Percentiles rank a stretch among this genome's conserved stretches.
Evolutionary conservation across 2,329 filamentous ascomycete genomes (phyloP).

Genomic region (Paraphaeosphaeria sporulosa): DNA sequence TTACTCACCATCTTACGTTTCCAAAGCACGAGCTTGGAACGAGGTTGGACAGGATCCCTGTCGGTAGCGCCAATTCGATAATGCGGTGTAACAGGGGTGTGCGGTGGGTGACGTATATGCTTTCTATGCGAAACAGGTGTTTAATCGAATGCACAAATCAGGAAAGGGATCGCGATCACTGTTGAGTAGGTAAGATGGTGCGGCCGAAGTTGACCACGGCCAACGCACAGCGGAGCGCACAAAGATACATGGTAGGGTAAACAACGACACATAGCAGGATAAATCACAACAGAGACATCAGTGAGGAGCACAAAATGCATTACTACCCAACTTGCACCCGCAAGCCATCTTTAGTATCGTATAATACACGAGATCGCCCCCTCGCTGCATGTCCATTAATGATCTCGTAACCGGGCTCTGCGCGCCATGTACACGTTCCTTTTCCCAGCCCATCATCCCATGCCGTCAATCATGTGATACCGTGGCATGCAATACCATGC

Average conservation of each 20-base stretch:
- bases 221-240: neutral
- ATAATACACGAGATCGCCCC: conserved; percentile 26
- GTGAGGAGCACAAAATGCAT: conserved; percentile 19
- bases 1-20: neutral
- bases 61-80: neutral
- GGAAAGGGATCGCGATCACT: too few relatives aligned
- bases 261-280: neutral
- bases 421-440: neutral
- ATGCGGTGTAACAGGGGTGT: too few relatives aligned
- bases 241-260: too few relatives aligned
- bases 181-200: neutral
- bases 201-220: too few relatives aligned
- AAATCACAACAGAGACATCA: neutral
- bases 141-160: too few relatives aligned
- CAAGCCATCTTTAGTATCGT: conserved; percentile 9
- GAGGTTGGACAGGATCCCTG: neutral
- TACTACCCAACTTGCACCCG: conserved; percentile 14
- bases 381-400: conserved; percentile 15
- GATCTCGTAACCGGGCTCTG: conserved; percentile 18
- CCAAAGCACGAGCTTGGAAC: neutral
- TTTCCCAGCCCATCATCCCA: conserved; percentile 2
- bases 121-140: too few relatives aligned
- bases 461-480: neutral
- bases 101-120: too few relatives aligned
- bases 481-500: neutral